phyloP scores from a whole-genome alignment of 2,329 filamentous ascomycete genomes.

The Apiospora rasikravindrae region DNA sequence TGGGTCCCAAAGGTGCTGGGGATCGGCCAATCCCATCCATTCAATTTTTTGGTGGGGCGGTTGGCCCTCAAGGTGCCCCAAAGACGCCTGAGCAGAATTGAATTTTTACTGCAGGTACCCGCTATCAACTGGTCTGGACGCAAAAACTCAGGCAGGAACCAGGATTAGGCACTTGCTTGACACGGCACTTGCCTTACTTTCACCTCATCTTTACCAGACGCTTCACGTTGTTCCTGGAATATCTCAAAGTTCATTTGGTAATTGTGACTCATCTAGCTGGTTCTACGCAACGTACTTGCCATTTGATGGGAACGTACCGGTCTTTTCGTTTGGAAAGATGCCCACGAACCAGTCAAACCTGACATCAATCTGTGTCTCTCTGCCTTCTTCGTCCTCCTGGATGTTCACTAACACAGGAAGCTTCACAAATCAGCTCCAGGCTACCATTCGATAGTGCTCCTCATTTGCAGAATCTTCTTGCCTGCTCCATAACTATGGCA shows the following conservation, averaged over 20 bases:
- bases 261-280: background rate
- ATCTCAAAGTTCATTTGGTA: background rate
- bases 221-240: background rate
- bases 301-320: background rate
- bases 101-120: slow-evolving; percentile 11
- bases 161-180: background rate
- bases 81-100: background rate
- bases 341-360: background rate
- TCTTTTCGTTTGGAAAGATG: background rate
- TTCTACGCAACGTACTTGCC: background rate
- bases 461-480: background rate
- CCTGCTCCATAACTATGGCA: background rate
- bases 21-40: slow-evolving; percentile 5
- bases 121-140: too few species aligned
- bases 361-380: background rate
- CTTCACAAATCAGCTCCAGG: background rate
- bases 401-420: background rate
- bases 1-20: background rate
- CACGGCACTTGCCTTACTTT: background rate
- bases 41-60: background rate
- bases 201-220: background rate
- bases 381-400: too few species aligned
- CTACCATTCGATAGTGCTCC: background rate
- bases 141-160: background rate
- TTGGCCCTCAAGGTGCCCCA: background rate